phyloP scores from a whole-genome alignment of 2,329 filamentous ascomycete genomes.

The Gaeumannomyces tritici region DNA sequence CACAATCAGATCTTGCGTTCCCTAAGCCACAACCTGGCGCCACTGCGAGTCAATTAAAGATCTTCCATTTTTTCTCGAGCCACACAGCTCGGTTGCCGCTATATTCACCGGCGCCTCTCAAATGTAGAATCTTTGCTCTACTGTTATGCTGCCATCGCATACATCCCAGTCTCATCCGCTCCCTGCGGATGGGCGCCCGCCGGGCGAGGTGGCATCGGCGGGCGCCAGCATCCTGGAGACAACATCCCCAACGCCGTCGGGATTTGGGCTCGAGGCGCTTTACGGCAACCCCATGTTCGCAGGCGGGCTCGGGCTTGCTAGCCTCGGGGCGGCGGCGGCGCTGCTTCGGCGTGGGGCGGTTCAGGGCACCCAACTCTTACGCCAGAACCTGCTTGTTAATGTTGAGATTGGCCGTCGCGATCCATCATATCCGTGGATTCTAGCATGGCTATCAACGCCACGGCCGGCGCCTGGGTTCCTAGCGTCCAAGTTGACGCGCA shows the following conservation, averaged over 20 bases:
- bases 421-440: constrained; percentile 85
- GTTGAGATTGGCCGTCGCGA: constrained; percentile 94
- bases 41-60: no score
- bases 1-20: no score
- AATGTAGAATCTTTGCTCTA: not conserved
- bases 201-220: not conserved
- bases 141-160: not conserved
- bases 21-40: no score
- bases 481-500: constrained; percentile 45
- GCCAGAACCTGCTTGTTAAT: constrained; percentile 82
- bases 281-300: constrained; percentile 56
- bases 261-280: constrained; percentile 44
- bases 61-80: not conserved
- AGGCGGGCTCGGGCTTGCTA: constrained; percentile 81
- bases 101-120: not conserved
- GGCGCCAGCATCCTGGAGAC: constrained; percentile 5
- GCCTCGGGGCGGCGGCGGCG: constrained; percentile 71
- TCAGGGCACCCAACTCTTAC: constrained; percentile 62
- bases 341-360: constrained; percentile 72
- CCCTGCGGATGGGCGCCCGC: not conserved
- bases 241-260: constrained; percentile 10
- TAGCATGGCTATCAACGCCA: constrained; percentile 87
- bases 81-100: not conserved
- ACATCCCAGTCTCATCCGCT: no score
- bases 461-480: constrained; percentile 55